Conservation (phyloP, 108 stramenopile genomes). For the Nitzschia palea region DNA sequence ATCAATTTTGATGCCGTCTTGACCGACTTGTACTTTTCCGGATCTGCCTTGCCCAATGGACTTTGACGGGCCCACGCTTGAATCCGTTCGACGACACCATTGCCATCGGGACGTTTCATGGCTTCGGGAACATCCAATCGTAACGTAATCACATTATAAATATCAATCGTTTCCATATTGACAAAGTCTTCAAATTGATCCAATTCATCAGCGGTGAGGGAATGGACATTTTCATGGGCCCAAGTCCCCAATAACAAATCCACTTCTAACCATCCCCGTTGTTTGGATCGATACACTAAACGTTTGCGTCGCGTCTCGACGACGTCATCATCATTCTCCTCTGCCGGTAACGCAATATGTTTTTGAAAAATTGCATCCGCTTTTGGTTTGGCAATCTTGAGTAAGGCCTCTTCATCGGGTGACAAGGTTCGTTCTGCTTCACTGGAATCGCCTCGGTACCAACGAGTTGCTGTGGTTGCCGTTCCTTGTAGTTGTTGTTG, state of each 20-base stretch:
- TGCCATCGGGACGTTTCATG: slow-evolving; percentile 43
- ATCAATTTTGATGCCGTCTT: slow-evolving; percentile 80
- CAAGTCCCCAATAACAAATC: slow-evolving; percentile 98
- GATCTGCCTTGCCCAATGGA: slow-evolving; percentile 86
- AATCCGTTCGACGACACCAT: slow-evolving; percentile 74
- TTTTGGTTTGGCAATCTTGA: slow-evolving; percentile 63
- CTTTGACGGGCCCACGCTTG: slow-evolving; percentile 79
- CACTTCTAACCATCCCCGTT: slow-evolving; percentile 98
- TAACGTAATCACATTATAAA: slow-evolving; percentile 96
- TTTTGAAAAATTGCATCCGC: slow-evolving; percentile 64
- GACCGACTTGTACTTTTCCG: slow-evolving; percentile 64
- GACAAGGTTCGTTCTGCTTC: slow-evolving; percentile 43
- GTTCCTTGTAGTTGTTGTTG: no score
- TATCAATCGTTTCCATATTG: slow-evolving; percentile 98
- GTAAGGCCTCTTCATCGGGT: slow-evolving; percentile 57
- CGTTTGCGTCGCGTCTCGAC: slow-evolving; percentile 83
- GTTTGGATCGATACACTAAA: slow-evolving; percentile 96
- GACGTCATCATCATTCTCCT: no score
- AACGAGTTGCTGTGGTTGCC: slow-evolving; percentile 25
- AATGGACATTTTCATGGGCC: slow-evolving; percentile 90
- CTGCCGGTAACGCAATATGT: slow-evolving; percentile 60
- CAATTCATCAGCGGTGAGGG: slow-evolving; percentile 68
- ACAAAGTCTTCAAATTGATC: slow-evolving; percentile 96
- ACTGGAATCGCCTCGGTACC: slow-evolving; percentile 76
- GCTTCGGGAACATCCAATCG: slow-evolving; percentile 78